Evolutionary conservation across 257 asterid species (phyloP), one percentile per base, ranked within the genome.

Genomic region (Salvia hispanica): DNA sequence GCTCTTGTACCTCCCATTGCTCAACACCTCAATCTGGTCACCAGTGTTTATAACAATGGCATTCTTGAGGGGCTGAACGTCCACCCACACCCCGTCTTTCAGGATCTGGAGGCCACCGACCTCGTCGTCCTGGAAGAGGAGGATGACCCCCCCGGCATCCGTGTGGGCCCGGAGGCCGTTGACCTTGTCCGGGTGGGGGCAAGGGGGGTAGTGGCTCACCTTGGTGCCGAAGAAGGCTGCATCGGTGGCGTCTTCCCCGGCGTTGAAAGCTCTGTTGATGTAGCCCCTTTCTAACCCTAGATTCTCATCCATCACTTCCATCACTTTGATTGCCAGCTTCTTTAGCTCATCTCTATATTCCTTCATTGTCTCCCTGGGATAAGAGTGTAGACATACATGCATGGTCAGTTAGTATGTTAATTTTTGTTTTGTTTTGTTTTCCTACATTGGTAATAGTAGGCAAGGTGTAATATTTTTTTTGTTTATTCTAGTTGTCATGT

Each of bases 151-250:
- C 6, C 97, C 96, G 0, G 97, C 97, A 33, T 91, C 96, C 1
- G 97, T 91, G 88, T 91, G 97, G 56, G 97, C 96, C 36, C 97
- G 81, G 13, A 91, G 91, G 25, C 91, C 97, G 15, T 62, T 83
- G 5, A 83, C 83, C 67, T 59, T 85, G 1, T 88, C 87, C 0
- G 97, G 96, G 59, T 69, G 66, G 9, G 97, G 91, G 62, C 97
- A 91, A 0, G 95, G 95, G 0, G 97, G 97, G 65, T 91, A 91
- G 72, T 88, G 97, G 79, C 97, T 91, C 31, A 91, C 87, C 68
- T 91, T 91, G n/a, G 96, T 91, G 21, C 96, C 97, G 5, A 88
- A 91, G 69, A 91, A 88, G 53, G 97, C 96, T 0, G 58, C 36
- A 4, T 78, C 31, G 1, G 31, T 25, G 31, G 31, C 0, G 31